phyloP scores from a whole-genome alignment of 2,329 filamentous ascomycete species.

The Chaetomium strumarium region DNA sequence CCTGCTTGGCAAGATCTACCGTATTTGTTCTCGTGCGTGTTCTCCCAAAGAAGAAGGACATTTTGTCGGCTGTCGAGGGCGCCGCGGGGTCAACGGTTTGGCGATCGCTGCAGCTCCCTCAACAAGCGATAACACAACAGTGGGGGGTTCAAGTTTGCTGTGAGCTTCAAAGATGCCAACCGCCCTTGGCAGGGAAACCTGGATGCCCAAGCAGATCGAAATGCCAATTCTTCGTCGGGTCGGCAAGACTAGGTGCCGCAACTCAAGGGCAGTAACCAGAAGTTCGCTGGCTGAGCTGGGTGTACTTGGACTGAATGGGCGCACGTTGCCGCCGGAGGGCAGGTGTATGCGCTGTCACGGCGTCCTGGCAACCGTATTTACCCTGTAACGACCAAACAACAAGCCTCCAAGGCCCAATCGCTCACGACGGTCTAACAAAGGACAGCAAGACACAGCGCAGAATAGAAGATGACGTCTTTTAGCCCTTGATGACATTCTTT shows the following conservation, averaged over 20 bases:
- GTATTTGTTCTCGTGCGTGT: conserved; percentile 45
- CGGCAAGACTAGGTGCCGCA: background rate
- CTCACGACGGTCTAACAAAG: too few species aligned
- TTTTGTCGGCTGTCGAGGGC: conserved; percentile 23
- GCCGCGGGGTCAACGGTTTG: conserved; percentile 6
- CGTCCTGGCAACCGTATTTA: conserved; percentile 12
- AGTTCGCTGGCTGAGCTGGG: background rate
- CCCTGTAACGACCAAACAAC: conserved; percentile 4
- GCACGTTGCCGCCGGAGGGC: background rate
- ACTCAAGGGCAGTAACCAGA: background rate
- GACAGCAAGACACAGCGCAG: too few species aligned
- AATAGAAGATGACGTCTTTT: background rate
- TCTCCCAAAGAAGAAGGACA: conserved; percentile 52
- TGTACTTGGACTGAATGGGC: background rate
- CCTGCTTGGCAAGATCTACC: conserved; percentile 50
- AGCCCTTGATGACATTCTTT: too few species aligned
- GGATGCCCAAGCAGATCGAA: conserved; percentile 3
- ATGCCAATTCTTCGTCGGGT: conserved; percentile 7
- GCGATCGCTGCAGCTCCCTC: background rate
- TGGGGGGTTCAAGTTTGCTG: background rate
- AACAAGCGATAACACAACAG: background rate
- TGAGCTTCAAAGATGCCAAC: conserved; percentile 4
- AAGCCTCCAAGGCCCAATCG: background rate
- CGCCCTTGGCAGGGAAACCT: conserved; percentile 13
- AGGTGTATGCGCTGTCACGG: conserved; percentile 3